Base-by-base conservation (phyloP, 768 basidiomycete species). In the Mycena latifolia region DNA sequence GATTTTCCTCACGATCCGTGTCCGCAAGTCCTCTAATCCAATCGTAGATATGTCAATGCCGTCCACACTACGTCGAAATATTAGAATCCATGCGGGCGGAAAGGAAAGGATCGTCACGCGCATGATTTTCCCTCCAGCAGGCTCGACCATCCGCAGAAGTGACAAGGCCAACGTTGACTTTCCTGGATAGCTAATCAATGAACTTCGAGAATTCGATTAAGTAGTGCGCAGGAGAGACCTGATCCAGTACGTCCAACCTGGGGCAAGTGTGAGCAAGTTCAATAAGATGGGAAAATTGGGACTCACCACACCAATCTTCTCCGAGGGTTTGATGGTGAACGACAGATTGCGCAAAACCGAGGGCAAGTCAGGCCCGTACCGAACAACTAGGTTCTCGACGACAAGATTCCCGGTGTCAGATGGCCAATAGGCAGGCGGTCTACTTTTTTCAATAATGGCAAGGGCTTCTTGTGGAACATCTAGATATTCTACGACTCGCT, bases 381-480 rank as follows among this genome's bases (percentile, higher is more conserved):
- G 80, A 12, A 93, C 84, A 5, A 84, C 82, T 27, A 93, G 76
- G 45, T 88, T 77, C 51, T 92, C 84, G 17, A 92, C 85, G 0
- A 81, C 75, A 20, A 93, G 75, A 35, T 85, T 81, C 29, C 90
- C 89, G 41, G 80, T 80, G 51, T 78, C 86, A 2, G 87, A 88
- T 5, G 91, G 90, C 91, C 90, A 92, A 66, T 88, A 88, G 2
- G 90, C 90, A 1, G 91, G 91, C n/a, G 91, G 89, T 52, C 87
- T 82, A 55, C 72, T 80, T 39, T 82, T 80, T 28, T 86, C 79
- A 55, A 89, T 82, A 47, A 88, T 77, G 0, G 89, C 85, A 45
- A 89, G 88, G 0, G 90, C 89, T 75, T 93, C 91, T 74, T 91
- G 89, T 2, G 86, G 84, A 10, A 91, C 83, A 37, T 86, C 84